phyloP scores from a whole-genome alignment of 202 grass and related monocot genomes.

The Sporobolus alterniflorus region DNA sequence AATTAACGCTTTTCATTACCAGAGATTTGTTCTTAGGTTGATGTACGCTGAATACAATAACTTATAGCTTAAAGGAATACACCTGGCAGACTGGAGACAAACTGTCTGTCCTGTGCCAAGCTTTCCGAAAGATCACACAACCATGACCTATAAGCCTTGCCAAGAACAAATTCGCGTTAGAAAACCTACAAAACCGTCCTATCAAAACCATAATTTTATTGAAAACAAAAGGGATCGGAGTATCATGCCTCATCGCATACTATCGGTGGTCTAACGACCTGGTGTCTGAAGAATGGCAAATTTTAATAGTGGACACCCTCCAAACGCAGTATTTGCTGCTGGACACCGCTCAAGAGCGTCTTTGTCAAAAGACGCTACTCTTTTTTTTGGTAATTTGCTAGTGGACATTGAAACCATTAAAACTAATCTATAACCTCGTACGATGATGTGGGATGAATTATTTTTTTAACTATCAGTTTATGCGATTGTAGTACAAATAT shows the following conservation, averaged over 20 bases:
- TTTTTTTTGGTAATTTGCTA: no score
- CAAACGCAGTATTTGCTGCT: no score
- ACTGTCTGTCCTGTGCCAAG: neutral
- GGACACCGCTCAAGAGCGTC: no score
- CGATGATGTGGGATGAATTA: no score
- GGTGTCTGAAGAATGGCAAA: no score
- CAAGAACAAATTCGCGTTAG: slow-evolving; percentile 19
- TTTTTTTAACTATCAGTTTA: no score
- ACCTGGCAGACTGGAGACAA: slow-evolving; percentile 4
- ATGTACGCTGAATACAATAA: neutral
- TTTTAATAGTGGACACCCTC: no score
- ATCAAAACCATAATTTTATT: neutral
- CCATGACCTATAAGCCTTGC: neutral
- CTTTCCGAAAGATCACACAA: neutral
- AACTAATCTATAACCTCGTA: no score
- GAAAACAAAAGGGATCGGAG: neutral
- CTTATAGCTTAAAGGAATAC: neutral
- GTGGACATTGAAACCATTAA: no score
- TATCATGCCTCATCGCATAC: neutral
- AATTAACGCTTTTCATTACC: slow-evolving; percentile 27
- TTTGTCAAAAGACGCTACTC: no score
- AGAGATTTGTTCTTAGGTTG: slow-evolving; percentile 31
- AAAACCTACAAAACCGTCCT: neutral
- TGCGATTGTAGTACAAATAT: no score
- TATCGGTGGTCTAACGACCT: neutral